phyloP scores from a whole-genome alignment of 2,329 filamentous ascomycete genomes.

The Cryoendolithus antarcticus region DNA sequence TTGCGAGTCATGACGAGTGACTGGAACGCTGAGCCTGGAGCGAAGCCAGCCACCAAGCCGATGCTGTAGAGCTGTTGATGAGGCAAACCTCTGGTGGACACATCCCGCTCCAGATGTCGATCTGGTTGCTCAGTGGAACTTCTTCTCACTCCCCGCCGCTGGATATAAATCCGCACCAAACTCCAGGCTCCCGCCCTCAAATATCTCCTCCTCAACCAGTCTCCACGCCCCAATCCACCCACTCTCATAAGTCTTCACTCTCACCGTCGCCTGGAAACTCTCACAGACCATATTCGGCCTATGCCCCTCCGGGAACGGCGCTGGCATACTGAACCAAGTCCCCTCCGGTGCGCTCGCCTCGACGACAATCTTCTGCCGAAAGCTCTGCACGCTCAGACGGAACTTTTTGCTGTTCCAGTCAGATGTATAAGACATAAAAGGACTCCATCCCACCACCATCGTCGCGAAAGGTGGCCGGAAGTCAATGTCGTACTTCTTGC shows the following conservation, averaged over 20 bases:
- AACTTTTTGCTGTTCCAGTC: constrained; percentile 31
- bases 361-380: constrained; percentile 29
- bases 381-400: constrained; percentile 26
- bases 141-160: constrained; percentile 25
- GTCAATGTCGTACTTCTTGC: constrained; percentile 24
- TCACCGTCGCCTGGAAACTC: constrained; percentile 35
- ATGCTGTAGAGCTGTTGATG: neutral
- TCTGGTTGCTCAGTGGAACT: constrained; percentile 19
- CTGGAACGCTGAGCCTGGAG: constrained; percentile 8
- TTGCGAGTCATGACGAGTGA: constrained; percentile 12
- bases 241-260: constrained; percentile 30
- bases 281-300: constrained; percentile 32
- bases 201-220: constrained; percentile 27
- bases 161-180: constrained; percentile 39
- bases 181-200: constrained; percentile 34
- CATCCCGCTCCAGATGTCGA: neutral
- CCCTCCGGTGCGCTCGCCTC: constrained; percentile 29
- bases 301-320: constrained; percentile 36
- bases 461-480: constrained; percentile 35
- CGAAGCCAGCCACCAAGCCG: constrained; percentile 2
- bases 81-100: neutral
- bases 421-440: constrained; percentile 30
- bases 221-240: constrained; percentile 29
- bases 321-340: constrained; percentile 33
- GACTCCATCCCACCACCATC: constrained; percentile 24